Conservation (phyloP, 1,139 yeast genomes). For the Candida sp. region DNA sequence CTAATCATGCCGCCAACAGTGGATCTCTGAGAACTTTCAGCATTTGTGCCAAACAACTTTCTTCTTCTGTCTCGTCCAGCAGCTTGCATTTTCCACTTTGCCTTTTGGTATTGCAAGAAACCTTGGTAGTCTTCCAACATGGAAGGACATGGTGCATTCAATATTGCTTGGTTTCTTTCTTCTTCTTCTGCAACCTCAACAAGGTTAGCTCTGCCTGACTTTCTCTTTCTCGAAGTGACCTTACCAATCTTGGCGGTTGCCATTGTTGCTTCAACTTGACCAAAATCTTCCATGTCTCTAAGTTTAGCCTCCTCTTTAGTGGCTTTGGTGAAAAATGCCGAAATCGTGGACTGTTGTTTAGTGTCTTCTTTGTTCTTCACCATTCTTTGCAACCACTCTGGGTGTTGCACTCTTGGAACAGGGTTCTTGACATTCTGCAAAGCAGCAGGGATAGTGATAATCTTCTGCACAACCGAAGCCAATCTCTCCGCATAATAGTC, state of each 20-base stretch:
- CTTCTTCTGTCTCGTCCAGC: conserved; percentile 73
- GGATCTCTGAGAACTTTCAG: conserved; percentile 49
- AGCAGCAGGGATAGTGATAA: conserved; percentile 98
- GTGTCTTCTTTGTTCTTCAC: conserved; percentile 65
- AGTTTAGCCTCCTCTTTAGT: conserved; percentile 33
- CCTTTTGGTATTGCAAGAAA: conserved; percentile 80
- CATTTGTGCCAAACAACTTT: conserved; percentile 74
- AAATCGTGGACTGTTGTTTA: conserved; percentile 71
- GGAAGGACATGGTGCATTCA: conserved; percentile 68
- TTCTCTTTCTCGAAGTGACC: conserved; percentile 48
- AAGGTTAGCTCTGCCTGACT: conserved; percentile 24
- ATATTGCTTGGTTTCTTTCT: conserved; percentile 42
- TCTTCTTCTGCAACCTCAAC: conserved; percentile 49
- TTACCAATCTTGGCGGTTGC: conserved; percentile 48
- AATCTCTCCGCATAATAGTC: conserved; percentile 87
- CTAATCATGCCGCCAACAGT: conserved; percentile 73
- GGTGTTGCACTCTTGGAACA: conserved; percentile 93
- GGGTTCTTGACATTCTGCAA: conserved; percentile 90
- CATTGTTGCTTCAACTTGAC: conserved; percentile 31
- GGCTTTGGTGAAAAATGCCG: conserved; percentile 56
- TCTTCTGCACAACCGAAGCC: conserved; percentile 93
- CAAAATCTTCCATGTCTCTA: conserved; percentile 82
- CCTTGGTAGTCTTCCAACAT: conserved; percentile 76
- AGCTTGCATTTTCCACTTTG: conserved; percentile 82
- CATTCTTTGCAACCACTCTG: conserved; percentile 85